Conservation (phyloP, 2,329 filamentous ascomycete genomes). For the Camillea tinctor region DNA sequence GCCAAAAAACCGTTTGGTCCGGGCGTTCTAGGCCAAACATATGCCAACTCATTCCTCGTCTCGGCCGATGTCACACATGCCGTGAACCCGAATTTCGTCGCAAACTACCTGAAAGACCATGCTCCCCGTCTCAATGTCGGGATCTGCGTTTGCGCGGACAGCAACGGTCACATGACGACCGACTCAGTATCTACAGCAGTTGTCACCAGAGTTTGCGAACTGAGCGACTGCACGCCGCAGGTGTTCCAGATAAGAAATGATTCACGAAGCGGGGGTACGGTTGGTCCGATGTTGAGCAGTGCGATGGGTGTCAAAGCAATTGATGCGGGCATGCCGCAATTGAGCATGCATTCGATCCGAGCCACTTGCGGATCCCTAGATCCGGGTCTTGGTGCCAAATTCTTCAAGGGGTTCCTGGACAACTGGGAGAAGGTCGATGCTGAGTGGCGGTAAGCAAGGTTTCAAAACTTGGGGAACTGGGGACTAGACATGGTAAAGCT, state of each 20-base stretch:
- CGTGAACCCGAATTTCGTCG: conserved; percentile 89
- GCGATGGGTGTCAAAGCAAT: conserved; percentile 79
- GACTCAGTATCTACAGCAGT: conserved; percentile 83
- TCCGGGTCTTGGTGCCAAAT: conserved; percentile 81
- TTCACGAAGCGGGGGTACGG: conserved; percentile 82
- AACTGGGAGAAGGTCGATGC: conserved; percentile 80
- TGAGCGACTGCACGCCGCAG: conserved; percentile 70
- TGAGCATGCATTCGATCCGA: conserved; percentile 91
- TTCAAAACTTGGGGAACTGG: too few species aligned
- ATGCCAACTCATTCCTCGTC: conserved; percentile 88
- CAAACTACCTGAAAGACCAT: conserved; percentile 80
- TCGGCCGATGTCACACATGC: conserved; percentile 93
- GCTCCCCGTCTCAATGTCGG: conserved; percentile 86
- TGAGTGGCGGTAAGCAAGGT: conserved; percentile 61
- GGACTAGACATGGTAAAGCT: too few species aligned
- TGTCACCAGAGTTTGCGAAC: conserved; percentile 74
- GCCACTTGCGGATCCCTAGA: conserved; percentile 85
- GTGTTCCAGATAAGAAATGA: conserved; percentile 96
- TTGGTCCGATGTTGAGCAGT: conserved; percentile 86
- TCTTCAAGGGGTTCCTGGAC: conserved; percentile 88
- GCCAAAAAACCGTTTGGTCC: conserved; percentile 46
- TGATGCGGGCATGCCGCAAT: conserved; percentile 85
- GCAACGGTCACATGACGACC: conserved; percentile 95
- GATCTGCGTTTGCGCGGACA: conserved; percentile 74
- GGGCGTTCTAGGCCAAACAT: conserved; percentile 73